Base-by-base conservation (phyloP, 2,329 filamentous ascomycete genomes). In the Trichoderma sp. region DNA sequence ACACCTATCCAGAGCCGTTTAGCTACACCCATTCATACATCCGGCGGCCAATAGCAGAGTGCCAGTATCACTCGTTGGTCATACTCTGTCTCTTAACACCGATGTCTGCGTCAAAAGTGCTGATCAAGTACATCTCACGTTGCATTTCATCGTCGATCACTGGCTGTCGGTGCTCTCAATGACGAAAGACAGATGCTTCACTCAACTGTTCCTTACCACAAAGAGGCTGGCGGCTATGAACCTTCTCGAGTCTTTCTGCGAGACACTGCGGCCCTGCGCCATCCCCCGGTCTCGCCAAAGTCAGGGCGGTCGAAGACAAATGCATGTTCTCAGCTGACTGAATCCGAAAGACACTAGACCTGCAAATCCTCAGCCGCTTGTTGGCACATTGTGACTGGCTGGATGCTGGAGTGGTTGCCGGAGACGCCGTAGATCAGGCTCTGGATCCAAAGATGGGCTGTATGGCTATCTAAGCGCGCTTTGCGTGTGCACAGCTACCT, bases 21-120 rank as follows among this genome's bases (percentile, higher is more conserved):
- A 49, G 49, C 55, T 37, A 59, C 64, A 67, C 55, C 53, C 37
- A 49, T 49, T 37, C 21, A 21, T 13, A 21, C 13, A 11, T 6
- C 19, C 8, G 27, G 64, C 33, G 29, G 21, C 64, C 55, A 67
- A 67, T 67, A 24, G 21, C 64, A 58, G 16, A 29, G 40, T 11
- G 13, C 27, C 43, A 3, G 31, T 43, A 56, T 11, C 13, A 31
- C 13, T 27, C 11, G 33, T 27, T 60, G 21, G 35, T n/a, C 57
- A 57, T 33, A 35, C 37, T 24, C 8, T 29, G 3, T 8, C 24
- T 60, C 21, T 60, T 60, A 27, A 60, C 57, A 14, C 33, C 57
- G 57, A 16, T n/a, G 57, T 47, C 27, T 58, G 21, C 29, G 55
- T 43, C 37, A 8, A 19, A 35, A 43, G 64, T 60, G 19, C 40